Evolutionary conservation across 129 eudicot species (phyloP).

Genomic region (Artemisia tridentata): DNA sequence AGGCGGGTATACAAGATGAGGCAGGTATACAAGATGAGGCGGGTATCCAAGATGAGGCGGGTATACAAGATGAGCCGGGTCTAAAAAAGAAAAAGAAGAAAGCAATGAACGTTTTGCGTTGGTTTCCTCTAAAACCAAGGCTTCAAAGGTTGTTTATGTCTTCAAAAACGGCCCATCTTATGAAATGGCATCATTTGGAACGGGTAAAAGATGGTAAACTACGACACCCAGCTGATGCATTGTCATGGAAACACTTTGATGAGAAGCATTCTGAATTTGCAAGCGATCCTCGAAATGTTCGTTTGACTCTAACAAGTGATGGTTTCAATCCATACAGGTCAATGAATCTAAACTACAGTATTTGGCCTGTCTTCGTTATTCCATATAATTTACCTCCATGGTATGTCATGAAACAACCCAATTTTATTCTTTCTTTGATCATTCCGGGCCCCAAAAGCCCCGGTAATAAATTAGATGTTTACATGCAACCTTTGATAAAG

Average conservation of each 20-base stretch:
- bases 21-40: no score
- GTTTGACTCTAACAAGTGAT: background rate
- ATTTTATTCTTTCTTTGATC: background rate
- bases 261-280: background rate
- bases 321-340: background rate
- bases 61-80: background rate
- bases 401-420: background rate
- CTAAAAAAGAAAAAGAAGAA: background rate
- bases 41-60: no score
- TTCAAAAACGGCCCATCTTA: background rate
- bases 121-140: slow-evolving; percentile 14
- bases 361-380: background rate
- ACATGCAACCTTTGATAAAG: background rate
- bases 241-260: background rate
- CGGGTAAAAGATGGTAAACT: background rate
- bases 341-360: background rate
- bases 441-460: background rate
- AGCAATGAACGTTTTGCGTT: background rate
- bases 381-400: slow-evolving; percentile 1
- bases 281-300: background rate
- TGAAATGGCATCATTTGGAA: background rate
- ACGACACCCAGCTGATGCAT: background rate
- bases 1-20: no score
- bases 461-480: background rate
- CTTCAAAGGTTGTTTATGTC: background rate